Evolutionary conservation across 768 basidiomycete species (phyloP).

Genomic region (Rhodotorula taiwanensis): DNA sequence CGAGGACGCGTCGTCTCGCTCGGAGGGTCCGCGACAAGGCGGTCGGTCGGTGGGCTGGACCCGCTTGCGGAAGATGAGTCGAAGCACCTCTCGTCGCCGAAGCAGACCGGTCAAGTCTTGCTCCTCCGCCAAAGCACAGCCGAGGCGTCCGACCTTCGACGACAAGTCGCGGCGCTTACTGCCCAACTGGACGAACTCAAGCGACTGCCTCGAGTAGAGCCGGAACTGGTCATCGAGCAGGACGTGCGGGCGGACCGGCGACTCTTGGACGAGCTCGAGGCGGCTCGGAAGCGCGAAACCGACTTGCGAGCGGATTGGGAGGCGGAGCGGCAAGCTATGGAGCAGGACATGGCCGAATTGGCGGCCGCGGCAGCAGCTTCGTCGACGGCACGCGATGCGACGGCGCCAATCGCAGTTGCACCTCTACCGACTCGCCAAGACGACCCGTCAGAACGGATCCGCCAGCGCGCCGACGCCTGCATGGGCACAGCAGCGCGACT

Average conservation of each 20-base stretch:
- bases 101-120: background rate
- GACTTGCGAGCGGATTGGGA: background rate
- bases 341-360: slow-evolving; percentile 5
- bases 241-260: background rate
- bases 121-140: slow-evolving; percentile 3
- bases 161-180: background rate
- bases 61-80: no score
- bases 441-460: no score
- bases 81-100: no score
- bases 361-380: background rate
- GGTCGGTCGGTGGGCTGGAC: background rate
- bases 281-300: background rate
- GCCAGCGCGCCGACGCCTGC: background rate
- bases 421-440: no score
- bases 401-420: no score
- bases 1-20: slow-evolving; percentile 4
- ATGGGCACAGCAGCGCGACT: rapidly evolving
- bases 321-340: slow-evolving; percentile 1
- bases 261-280: background rate
- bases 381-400: no score
- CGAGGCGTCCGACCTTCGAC: slow-evolving; percentile 3
- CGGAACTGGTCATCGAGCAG: background rate
- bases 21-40: background rate
- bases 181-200: background rate
- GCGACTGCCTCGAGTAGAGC: no score